Evolutionary conservation across 1,284 basidiomycete genomes (phyloP), one percentile per base, ranked within the genome.

Genomic region (Entoloma clypeatum): DNA sequence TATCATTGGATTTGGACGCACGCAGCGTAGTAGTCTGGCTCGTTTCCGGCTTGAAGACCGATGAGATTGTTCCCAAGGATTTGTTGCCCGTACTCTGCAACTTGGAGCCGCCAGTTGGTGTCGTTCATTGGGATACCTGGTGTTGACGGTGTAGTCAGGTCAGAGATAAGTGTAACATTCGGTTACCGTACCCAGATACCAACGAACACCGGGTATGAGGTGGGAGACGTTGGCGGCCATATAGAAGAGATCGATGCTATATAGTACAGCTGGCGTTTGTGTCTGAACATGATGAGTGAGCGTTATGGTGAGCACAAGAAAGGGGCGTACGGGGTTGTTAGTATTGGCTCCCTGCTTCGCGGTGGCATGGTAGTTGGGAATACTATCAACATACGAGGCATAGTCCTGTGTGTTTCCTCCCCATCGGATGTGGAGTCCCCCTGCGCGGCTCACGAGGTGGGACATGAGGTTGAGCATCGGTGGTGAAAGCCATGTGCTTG

Each of bases 371-470:
- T 73, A 70, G 40, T 69, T 63, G 0, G 62, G 47, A 7, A 77
- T 61, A 7, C 65, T 65, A 18, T 68, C 61, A 0, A 76, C 71
- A 30, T 79, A 57, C 1, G 65, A 65, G 7, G 79, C 78, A 17
- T 66, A 72, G 46, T 86, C 82, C 54, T 86, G 82, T 10, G 81
- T 81, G 61, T 88, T 89, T 34, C 86, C 86, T 8, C 86, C 86
- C 2, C 88, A 68, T 31, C 85, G 79, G 26, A 88, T 67, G 17
- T 69, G 61, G 2, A 83, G 69, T 2, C 69, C 64, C 0, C 84
- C 84, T 5, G 67, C 68, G n/a, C 82, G 75, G 28, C 77, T 71
- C 49, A 71, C 62, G 30, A 88, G 61, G 47, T 79, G 79, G 10
- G 75, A 68, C 62, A 91, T 70, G 41, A 88, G 72, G 59, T 89